phyloP scores from a whole-genome alignment of 2,329 filamentous ascomycete species.

The Colletotrichum sp. region DNA sequence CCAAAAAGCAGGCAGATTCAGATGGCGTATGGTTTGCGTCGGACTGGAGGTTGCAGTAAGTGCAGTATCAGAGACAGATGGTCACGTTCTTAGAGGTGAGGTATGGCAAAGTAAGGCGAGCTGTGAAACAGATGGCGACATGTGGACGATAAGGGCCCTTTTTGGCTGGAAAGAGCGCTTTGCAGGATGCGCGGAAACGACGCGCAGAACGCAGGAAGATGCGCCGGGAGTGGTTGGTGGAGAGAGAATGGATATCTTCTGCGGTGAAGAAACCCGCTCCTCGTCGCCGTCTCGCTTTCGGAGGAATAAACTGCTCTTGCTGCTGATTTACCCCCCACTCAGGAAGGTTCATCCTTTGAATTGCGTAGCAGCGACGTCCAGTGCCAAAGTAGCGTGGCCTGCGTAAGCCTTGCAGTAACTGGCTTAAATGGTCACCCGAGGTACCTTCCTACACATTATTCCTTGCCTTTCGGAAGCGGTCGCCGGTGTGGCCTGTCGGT shows the following conservation, averaged over 20 bases:
- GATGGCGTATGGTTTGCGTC: neutral
- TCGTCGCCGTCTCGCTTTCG: neutral
- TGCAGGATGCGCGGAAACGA: neutral
- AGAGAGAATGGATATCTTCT: neutral
- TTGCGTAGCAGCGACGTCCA: neutral
- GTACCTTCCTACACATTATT: neutral
- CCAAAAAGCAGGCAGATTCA: neutral
- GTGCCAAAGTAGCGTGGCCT: neutral
- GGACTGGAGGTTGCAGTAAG: neutral
- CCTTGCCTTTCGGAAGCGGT: neutral
- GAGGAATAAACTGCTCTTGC: neutral
- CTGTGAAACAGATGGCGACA: neutral
- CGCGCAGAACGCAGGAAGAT: neutral
- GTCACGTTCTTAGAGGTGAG: neutral
- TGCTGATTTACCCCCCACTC: neutral
- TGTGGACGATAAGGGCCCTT: constrained; percentile 1
- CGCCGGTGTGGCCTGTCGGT: constrained; percentile 3
- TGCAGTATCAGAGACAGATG: neutral
- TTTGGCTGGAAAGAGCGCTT: neutral
- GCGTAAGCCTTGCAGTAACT: neutral
- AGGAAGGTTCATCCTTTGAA: neutral
- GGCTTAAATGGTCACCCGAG: neutral
- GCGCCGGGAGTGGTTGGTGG: neutral
- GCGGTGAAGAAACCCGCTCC: neutral
- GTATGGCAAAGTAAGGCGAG: neutral